Evolutionary conservation across 805 yeast species (phyloP), one percentile per base, ranked within the genome.

Genomic region (Starmerella tilneyi): DNA sequence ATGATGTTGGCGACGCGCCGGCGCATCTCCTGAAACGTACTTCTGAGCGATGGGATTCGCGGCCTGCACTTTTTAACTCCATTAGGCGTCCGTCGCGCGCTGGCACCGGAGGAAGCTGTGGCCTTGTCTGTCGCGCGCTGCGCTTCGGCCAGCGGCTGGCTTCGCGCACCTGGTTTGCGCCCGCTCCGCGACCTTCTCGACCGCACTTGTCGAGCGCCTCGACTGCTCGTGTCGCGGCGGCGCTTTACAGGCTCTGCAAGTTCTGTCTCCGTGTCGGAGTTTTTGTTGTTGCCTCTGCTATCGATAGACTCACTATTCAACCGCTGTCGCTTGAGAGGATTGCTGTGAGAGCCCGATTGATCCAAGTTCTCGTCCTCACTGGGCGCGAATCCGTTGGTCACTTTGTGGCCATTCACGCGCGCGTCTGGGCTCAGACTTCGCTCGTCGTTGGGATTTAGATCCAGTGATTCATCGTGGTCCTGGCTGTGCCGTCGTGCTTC

Each of bases 1-100:
- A 89, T 66, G 17, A 89, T 89, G 1, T 96, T 94, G 2, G 84
- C 81, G 2, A 86, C 82, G 48, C 98, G 73, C 57, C 84, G 78
- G 46, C 86, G 74, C 84, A 89, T 81, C 61, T 89, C 98, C 54
- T 75, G 73, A 49, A 88, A 63, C 3, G 86, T 74, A 3, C 83
- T 75, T 44, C 84, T 74, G 17, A 78, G 78, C 47, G 80, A 80
- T 6, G 95, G 96, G 35, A 78, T 68, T 45, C 95, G 74, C 12
- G 97, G 96, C 54, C 48, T 47, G 44, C 56, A 40, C 38, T 45
- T 41, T 29, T 43, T 31, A 9, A n/a, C 38, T 9, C 47, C 43
- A 23, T 26, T 27, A 4, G 39, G 34, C 22, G 44, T 43, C 9
- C 51, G 29, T 12, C 37, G 39, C 20, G 39, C 36, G 16, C 13